A percentile compares a stretch with the other conserved stretches of the same genome.
Evolutionary conservation across 257 asterid genomes (phyloP).

Genomic region (Solanum clarkiae): DNA sequence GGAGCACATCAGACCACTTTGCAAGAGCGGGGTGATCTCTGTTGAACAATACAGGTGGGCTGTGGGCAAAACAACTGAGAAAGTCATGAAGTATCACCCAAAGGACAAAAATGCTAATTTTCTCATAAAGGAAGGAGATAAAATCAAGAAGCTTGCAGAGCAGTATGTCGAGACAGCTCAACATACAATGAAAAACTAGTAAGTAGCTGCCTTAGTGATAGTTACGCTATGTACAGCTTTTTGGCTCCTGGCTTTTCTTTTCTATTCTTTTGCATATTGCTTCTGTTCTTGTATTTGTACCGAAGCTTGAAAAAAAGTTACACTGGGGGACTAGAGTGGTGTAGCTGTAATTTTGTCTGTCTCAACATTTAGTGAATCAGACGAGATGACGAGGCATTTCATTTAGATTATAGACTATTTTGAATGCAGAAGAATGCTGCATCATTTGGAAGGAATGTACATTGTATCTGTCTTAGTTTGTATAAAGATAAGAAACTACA

Average conservation of each 20-base stretch:
- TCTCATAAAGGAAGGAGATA: slow-evolving; percentile 94
- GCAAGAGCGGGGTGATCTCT: slow-evolving; percentile 94
- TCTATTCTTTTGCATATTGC: background rate
- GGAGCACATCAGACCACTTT: slow-evolving; percentile 89
- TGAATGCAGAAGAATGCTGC: background rate
- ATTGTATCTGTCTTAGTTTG: background rate
- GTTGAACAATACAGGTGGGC: slow-evolving; percentile 93
- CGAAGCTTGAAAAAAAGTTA: background rate
- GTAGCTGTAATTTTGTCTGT: background rate
- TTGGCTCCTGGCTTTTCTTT: background rate
- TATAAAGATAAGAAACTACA: background rate
- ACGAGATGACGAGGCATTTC: background rate
- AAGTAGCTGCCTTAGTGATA: background rate
- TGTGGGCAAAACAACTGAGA: slow-evolving; percentile 85
- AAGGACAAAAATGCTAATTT: slow-evolving; percentile 82
- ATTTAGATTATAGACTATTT: background rate
- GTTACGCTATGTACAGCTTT: background rate
- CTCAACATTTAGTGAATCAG: background rate
- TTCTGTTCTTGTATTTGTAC: background rate
- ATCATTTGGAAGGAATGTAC: background rate
- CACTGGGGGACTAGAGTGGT: background rate
- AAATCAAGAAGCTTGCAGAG: slow-evolving; percentile 87
- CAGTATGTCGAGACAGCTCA: slow-evolving; percentile 81
- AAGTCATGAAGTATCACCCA: slow-evolving; percentile 85
- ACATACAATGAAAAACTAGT: slow-evolving; percentile 22